A percentile compares a stretch with the other conserved stretches of the same genome.
phyloP scores from a whole-genome alignment of 2,329 filamentous ascomycete genomes.

The Ceratocystis harringtonii region DNA sequence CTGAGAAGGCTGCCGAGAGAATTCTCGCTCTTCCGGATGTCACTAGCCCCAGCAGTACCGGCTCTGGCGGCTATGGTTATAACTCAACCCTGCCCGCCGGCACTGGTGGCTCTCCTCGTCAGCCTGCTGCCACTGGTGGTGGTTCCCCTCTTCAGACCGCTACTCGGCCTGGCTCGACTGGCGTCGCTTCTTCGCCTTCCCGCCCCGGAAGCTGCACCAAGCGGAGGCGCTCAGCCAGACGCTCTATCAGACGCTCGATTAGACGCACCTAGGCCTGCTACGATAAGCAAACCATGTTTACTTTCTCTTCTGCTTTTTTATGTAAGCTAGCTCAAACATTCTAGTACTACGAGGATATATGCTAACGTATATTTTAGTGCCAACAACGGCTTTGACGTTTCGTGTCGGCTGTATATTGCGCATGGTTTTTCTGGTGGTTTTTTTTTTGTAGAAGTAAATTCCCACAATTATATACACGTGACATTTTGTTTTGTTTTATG shows the following conservation, averaged over 20 bases:
- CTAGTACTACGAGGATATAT: background rate
- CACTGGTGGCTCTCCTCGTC: background rate
- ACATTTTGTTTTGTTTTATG: background rate
- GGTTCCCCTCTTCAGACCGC: background rate
- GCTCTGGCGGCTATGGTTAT: background rate
- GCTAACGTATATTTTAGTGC: background rate
- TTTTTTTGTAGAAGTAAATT: constrained; percentile 1
- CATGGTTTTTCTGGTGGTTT: background rate
- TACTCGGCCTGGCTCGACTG: background rate
- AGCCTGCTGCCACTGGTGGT: background rate
- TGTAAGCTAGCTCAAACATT: background rate
- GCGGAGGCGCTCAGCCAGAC: background rate
- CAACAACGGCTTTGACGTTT: background rate
- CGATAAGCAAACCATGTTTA: background rate
- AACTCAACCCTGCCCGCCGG: background rate
- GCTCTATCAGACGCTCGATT: background rate
- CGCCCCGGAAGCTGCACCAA: background rate
- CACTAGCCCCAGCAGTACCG: background rate
- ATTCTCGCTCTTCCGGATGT: constrained; percentile 16
- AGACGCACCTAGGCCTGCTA: background rate
- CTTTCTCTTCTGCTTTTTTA: constrained; percentile 1
- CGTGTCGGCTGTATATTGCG: background rate
- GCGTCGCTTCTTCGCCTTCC: background rate
- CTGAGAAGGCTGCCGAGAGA: constrained; percentile 41
- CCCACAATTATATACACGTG: background rate